Conservation (phyloP, 495 filamentous ascomycete genomes). For the Penicillium riverlandense region DNA sequence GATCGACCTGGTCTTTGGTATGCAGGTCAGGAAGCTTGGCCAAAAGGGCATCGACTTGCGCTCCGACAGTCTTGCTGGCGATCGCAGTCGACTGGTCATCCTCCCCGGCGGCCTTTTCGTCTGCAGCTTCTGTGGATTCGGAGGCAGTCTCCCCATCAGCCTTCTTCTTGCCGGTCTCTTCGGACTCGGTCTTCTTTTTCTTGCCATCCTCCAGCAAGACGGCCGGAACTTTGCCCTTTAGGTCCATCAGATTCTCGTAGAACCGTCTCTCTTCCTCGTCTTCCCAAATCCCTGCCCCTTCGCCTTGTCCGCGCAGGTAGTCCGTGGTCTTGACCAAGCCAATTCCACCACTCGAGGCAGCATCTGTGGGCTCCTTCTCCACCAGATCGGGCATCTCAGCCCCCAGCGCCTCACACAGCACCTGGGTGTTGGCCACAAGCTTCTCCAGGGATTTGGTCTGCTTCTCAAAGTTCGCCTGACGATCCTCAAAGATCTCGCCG, state of each 20-base stretch:
- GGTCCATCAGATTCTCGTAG: constrained; percentile 92
- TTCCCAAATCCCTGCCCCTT: constrained; percentile 97
- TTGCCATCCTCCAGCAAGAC: constrained; percentile 91
- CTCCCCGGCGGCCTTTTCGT: constrained; percentile 46
- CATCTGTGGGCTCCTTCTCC: constrained; percentile 65
- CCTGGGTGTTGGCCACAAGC: constrained; percentile 82
- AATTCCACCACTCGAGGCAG: constrained; percentile 64
- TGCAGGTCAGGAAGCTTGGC: constrained; percentile 83
- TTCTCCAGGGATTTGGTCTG: constrained; percentile 86
- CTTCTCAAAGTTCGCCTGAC: constrained; percentile 92
- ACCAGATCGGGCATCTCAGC: constrained; percentile 93
- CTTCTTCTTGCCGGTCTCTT: constrained; percentile 56
- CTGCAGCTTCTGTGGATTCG: constrained; percentile 25
- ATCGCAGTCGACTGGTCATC: constrained; percentile 92
- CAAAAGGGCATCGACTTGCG: constrained; percentile 89
- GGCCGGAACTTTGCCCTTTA: constrained; percentile 90
- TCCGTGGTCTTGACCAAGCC: constrained; percentile 92
- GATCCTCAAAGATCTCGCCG: constrained; percentile 96
- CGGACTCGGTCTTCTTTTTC: constrained; percentile 79
- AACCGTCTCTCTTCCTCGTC: constrained; percentile 97
- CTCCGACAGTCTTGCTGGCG: constrained; percentile 94
- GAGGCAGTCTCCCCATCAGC: constrained; percentile 24
- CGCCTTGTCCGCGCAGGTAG: constrained; percentile 80
- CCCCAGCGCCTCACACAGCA: constrained; percentile 78
- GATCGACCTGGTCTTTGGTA: constrained; percentile 84